phyloP scores from a whole-genome alignment of 352 stramenopile genomes.

The Phytophthora idaei region DNA sequence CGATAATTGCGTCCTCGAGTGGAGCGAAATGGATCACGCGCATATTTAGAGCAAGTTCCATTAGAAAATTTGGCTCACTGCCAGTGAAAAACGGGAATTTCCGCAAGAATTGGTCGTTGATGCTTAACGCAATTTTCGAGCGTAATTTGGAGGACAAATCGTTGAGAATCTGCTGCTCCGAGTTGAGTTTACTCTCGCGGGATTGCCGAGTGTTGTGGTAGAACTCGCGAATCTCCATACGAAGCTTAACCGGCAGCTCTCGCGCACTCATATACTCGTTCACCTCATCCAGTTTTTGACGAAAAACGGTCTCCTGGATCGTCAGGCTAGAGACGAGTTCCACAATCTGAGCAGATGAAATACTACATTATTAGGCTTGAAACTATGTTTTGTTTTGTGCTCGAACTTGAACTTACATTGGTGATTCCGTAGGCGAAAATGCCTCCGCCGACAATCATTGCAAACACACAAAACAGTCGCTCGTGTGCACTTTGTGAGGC shows the following conservation, averaged over 20 bases:
- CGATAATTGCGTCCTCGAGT: constrained; percentile 52
- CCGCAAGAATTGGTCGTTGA: constrained; percentile 78
- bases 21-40: constrained; percentile 77
- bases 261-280: constrained; percentile 85
- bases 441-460: constrained; percentile 70
- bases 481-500: constrained; percentile 53
- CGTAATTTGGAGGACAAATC: constrained; percentile 73
- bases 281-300: constrained; percentile 76
- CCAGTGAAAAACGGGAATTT: constrained; percentile 83
- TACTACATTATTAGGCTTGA: not conserved
- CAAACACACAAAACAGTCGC: constrained; percentile 70
- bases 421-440: constrained; percentile 86
- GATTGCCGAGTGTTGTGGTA: constrained; percentile 77
- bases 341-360: constrained; percentile 49
- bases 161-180: constrained; percentile 62
- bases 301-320: constrained; percentile 65
- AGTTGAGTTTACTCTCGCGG: constrained; percentile 67
- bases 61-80: constrained; percentile 77
- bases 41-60: constrained; percentile 81
- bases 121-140: constrained; percentile 78
- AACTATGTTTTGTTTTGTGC: not conserved
- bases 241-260: constrained; percentile 66
- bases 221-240: constrained; percentile 80
- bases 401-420: constrained; percentile 47
- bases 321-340: constrained; percentile 77